Evolutionary conservation across 805 yeast genomes (phyloP), one percentile per base, ranked within the genome.

Genomic region (Schwanniomyces yamadae): DNA sequence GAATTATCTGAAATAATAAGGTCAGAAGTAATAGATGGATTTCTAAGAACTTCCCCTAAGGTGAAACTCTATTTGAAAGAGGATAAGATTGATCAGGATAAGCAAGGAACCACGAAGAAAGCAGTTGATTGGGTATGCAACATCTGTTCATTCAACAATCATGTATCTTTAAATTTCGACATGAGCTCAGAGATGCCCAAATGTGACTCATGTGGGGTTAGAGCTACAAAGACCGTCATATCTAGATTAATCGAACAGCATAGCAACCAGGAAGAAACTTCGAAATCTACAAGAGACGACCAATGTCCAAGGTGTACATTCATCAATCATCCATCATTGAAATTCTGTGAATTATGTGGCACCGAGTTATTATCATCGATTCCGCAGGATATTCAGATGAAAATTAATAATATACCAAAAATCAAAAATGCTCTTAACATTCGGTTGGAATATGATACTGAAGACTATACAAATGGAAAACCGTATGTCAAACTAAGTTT

Each of bases 291-390:
- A 11, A 37, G 45, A 6, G 41, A 36, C 14, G 67, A 66, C 23
- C 69, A 63, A 41, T 77, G 82, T 41, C 70, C 73, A 0, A 61
- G 57, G 32, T 86, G 95, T 48, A 86, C 98, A 0, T 91, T 89
- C 50, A 62, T 78, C 9, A 93, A 91, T 55, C 96, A 90, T 56
- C 84, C 89, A 0, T 77, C 85, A 2, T 66, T 91, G 69, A 59
- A 69, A 23, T 71, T 69, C 43, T 91, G 99, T 59, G 99, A 91
- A 57, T 73, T 93, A 53, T 91, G 98, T 62, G 96, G 96, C 0
- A 67, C 82, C 0, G 66, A 66, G 33, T 40, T 57, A 17, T 40
- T 37, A 14, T 36, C 52, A 2, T 25, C 30, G 10, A 12, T 42
- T 11, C 43, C 50, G 7, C 25, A 28, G 11, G 42, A 40, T 14